These are phyloP conservation scores for Cynanchum wilfordii DNA, from an alignment of 257 asterid genomes.

Conservation along the genomic window DNA sequence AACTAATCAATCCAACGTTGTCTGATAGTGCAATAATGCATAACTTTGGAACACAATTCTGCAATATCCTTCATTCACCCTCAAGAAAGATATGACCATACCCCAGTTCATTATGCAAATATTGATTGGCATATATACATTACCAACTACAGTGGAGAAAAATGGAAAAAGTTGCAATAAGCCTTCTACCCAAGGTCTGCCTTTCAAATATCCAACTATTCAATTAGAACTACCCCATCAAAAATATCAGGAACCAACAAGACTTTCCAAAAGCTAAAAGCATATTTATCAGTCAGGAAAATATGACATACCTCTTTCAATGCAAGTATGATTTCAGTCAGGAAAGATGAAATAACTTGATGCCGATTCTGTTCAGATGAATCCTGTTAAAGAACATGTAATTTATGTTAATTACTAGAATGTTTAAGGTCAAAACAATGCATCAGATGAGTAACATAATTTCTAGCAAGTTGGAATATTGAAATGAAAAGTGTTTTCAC, in stretches of 20 bases:
- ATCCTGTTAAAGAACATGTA: conserved; percentile 44
- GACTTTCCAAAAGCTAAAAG: background rate
- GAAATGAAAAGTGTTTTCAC: conserved; percentile 29
- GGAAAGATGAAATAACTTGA: conserved; percentile 57
- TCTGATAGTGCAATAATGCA: background rate
- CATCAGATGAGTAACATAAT: background rate
- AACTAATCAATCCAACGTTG: background rate
- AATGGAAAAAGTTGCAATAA: background rate
- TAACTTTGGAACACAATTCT: background rate
- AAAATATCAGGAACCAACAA: background rate
- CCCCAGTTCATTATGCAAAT: background rate
- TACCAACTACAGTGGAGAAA: background rate
- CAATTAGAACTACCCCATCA: background rate
- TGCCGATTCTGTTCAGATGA: conserved; percentile 49
- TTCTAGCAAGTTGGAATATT: background rate
- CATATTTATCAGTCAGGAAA: background rate
- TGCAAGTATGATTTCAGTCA: conserved; percentile 84
- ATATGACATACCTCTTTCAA: conserved; percentile 66
- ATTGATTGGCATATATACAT: background rate
- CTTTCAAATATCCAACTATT: no score
- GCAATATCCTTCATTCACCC: background rate
- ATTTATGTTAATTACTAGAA: conserved; percentile 3
- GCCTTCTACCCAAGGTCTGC: background rate
- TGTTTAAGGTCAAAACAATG: background rate
- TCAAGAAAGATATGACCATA: background rate